Conservation (phyloP, 257 asterid genomes). For the Fraxinus pennsylvanica region DNA sequence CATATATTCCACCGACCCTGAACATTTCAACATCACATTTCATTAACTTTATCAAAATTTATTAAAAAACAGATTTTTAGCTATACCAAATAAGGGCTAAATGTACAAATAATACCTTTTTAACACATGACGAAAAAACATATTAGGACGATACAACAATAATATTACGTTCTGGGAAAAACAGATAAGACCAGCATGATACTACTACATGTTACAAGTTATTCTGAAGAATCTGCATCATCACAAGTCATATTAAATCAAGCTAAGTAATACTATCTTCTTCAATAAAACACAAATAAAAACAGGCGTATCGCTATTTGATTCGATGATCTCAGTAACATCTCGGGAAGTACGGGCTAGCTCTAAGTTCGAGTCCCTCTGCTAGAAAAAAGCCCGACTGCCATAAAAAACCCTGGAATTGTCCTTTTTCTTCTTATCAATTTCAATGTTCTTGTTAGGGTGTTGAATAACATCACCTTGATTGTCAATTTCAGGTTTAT, state of each 20-base stretch:
- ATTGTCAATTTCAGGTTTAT: constrained; percentile 29
- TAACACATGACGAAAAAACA: not conserved
- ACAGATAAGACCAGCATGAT: not conserved
- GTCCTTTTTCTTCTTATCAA: constrained; percentile 41
- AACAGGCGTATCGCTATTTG: not conserved
- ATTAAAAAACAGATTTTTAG: too few species aligned
- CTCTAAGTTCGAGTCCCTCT: not conserved
- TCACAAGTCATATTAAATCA: not conserved
- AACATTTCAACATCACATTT: too few species aligned
- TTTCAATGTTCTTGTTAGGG: constrained; percentile 28
- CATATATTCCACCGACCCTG: too few species aligned
- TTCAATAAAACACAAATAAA: not conserved
- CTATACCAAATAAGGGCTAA: too few species aligned
- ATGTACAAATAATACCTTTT: too few species aligned
- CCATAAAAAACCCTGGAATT: constrained; percentile 72
- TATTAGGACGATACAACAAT: not conserved
- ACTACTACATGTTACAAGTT: not conserved
- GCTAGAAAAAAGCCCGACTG: constrained; percentile 73
- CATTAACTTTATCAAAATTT: too few species aligned
- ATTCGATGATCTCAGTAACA: not conserved
- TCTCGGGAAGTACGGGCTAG: not conserved
- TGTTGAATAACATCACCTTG: constrained; percentile 28
- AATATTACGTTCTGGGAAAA: not conserved
- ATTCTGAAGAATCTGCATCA: not conserved
- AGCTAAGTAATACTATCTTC: not conserved